Evolutionary conservation across 1,139 yeast species (phyloP).

Genomic region (Lodderomyces theae): DNA sequence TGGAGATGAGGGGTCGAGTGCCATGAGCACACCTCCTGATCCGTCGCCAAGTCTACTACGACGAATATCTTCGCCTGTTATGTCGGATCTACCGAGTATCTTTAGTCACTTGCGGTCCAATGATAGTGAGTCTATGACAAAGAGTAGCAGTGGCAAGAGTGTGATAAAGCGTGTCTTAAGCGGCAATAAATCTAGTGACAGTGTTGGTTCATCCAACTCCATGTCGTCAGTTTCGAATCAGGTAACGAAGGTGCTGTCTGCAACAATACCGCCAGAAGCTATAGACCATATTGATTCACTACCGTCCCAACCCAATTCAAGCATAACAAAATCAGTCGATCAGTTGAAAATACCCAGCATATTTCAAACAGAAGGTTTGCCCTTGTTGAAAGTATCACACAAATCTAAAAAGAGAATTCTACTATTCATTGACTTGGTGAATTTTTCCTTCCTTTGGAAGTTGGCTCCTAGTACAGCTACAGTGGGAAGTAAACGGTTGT

Average conservation of each 20-base stretch:
- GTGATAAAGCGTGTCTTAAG: constrained; percentile 15
- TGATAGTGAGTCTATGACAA: constrained; percentile 15
- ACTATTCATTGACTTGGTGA: constrained; percentile 31
- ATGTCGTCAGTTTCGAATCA: neutral
- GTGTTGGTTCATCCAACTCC: neutral
- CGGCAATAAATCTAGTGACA: constrained; percentile 15
- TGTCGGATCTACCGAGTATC: constrained; percentile 23
- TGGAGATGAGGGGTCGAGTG: constrained; percentile 2
- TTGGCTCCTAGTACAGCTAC: constrained; percentile 20
- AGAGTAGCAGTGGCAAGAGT: constrained; percentile 9
- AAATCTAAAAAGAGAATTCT: constrained; percentile 57
- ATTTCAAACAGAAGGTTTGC: constrained; percentile 43
- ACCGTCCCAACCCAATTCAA: constrained; percentile 10
- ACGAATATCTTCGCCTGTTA: constrained; percentile 21
- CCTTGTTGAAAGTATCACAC: constrained; percentile 63
- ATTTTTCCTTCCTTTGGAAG: constrained; percentile 50
- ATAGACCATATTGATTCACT: too few relatives aligned
- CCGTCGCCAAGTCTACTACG: constrained; percentile 4
- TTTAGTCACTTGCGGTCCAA: constrained; percentile 24
- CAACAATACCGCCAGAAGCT: constrained; percentile 8
- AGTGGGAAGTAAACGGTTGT: constrained; percentile 7
- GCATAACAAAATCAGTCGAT: constrained; percentile 14
- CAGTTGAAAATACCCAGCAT: constrained; percentile 20
- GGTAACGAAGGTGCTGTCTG: neutral
- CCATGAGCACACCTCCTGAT: neutral